These are phyloP conservation scores for Mycena sanguinolenta DNA, from an alignment of 768 basidiomycete species.

Conservation along the genomic window DNA sequence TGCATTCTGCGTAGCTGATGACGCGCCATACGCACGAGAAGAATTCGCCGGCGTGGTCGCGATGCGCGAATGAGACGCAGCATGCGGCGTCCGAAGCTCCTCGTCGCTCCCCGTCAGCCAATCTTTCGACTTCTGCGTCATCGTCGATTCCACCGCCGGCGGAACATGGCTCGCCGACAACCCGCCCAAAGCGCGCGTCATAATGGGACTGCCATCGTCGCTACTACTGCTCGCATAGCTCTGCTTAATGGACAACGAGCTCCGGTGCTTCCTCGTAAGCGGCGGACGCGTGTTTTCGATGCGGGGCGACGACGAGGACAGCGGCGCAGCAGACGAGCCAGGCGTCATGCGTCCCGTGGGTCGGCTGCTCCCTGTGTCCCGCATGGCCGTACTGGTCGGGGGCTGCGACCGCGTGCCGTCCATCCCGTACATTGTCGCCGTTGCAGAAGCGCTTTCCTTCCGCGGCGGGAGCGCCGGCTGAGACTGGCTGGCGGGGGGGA, in stretches of 20 bases:
- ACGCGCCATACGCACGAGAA: not conserved
- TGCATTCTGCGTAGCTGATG: not conserved
- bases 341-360: conserved; percentile 13
- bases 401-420: conserved; percentile 69
- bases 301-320: conserved; percentile 7
- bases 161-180: conserved; percentile 24
- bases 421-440: conserved; percentile 38
- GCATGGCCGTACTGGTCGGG: conserved; percentile 66
- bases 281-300: conserved; percentile 52
- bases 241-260: conserved; percentile 62
- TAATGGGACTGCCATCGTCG: conserved; percentile 13
- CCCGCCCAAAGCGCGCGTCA: conserved; percentile 1
- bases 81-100: conserved; percentile 26
- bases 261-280: conserved; percentile 63
- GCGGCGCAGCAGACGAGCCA: conserved; percentile 21
- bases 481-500: conserved; percentile 9
- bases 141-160: conserved; percentile 21
- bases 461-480: conserved; percentile 20
- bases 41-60: conserved; percentile 36
- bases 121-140: conserved; percentile 61
- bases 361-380: conserved; percentile 47
- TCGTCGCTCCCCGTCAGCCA: conserved; percentile 82
- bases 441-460: conserved; percentile 16
- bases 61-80: conserved; percentile 29
- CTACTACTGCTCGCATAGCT: conserved; percentile 31